Evolutionary conservation across 805 yeast genomes (phyloP), one percentile per base, ranked within the genome.

Genomic region (Zygoascus biomembranicola): DNA sequence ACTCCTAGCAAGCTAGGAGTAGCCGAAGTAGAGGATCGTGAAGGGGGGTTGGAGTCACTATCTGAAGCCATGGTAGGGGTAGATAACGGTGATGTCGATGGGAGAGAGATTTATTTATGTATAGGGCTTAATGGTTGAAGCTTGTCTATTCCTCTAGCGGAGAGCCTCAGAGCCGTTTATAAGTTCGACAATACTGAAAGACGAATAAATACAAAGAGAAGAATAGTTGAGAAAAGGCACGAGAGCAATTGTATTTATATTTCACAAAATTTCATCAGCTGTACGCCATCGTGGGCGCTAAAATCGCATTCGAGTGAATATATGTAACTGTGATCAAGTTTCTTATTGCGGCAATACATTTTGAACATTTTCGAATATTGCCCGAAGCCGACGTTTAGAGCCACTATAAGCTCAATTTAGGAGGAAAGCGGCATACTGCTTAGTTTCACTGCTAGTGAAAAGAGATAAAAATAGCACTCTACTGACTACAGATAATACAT

Each of bases 1-100:
- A 61, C 64, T 14, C 66, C 66, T 14, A 64, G 56, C 32, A 61
- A 54, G 18, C 64, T 57, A 20, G 64, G 58, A 43, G 47, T 66
- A 73, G 51, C 47, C 42, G 55, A 41, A 37, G 53, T 31, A 20
- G 53, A 50, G 10, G 47, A 23, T n/a, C 35, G 47, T 5, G 47
- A 23, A n/a, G 37, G 49, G 14, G 41, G 44, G 16, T 14, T 18
- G 16, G 44, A 42, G 8, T 42, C 44, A 19, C 26, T 42, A 42
- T 42, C 44, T 14, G 44, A 42, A 42, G 44, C 32, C 48, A 31
- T 31, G n/a, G 32, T 31, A 13, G 18, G 23, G 2, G n/a, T 19
- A 20, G n/a, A 13, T 26, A 20, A 26, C 19, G 18, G 19, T 20
- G 32, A 31, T 13, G 35, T 35, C 39, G 10, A n/a, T 35, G 39